Conservation (phyloP, 1,284 basidiomycete species). For the Apiotrichum porosum region DNA sequence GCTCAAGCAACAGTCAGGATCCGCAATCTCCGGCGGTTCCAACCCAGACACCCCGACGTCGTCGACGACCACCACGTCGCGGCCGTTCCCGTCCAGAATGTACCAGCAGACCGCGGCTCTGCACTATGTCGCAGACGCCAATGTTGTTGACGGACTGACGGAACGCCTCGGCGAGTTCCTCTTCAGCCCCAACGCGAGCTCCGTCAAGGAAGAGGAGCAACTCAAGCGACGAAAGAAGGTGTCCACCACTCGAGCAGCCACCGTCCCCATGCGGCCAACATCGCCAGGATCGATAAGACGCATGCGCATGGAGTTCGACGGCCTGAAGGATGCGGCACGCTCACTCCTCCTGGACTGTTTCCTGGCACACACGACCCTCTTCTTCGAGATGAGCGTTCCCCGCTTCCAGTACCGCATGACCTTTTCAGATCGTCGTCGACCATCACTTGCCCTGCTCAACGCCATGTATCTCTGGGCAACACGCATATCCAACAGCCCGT, state of each 20-base stretch:
- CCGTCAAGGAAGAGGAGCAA: slow-evolving; percentile 15
- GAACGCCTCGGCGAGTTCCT: slow-evolving; percentile 43
- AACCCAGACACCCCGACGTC: background rate
- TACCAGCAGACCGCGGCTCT: slow-evolving; percentile 26
- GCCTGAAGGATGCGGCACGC: slow-evolving; percentile 30
- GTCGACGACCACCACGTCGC: background rate
- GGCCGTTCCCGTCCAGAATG: slow-evolving; percentile 12
- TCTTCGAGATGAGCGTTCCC: slow-evolving; percentile 45
- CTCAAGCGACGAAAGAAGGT: slow-evolving; percentile 12
- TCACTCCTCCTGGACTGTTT: slow-evolving; percentile 36
- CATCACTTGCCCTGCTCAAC: slow-evolving; percentile 38
- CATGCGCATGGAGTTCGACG: slow-evolving; percentile 29
- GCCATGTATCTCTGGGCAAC: slow-evolving; percentile 48
- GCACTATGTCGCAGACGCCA: slow-evolving; percentile 26
- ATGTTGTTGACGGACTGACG: slow-evolving; percentile 32
- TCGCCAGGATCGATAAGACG: slow-evolving; percentile 3
- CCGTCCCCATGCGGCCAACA: background rate
- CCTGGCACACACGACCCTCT: slow-evolving; percentile 34
- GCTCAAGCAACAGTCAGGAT: slow-evolving; percentile 20
- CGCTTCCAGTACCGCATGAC: slow-evolving; percentile 41
- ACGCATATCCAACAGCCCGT: slow-evolving; percentile 34
- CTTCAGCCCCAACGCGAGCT: slow-evolving; percentile 26
- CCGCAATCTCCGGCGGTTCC: background rate
- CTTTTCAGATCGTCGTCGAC: slow-evolving; percentile 35
- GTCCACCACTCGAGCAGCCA: background rate